A percentile compares a stretch with the other conserved stretches of the same genome.
Conservation (phyloP, 257 asterid genomes). For the Rehmannia glutinosa region DNA sequence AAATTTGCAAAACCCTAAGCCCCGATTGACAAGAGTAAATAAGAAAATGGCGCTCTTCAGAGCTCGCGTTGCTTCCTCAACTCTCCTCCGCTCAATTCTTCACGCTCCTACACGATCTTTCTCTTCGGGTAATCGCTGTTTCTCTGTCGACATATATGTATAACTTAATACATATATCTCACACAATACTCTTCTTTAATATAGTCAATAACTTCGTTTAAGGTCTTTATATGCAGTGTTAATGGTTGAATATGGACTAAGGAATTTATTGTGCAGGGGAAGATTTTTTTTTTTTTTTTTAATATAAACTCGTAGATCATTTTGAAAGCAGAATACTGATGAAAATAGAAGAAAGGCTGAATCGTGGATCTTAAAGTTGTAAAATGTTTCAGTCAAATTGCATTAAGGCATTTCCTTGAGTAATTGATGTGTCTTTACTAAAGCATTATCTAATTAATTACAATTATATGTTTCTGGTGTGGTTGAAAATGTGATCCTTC, state of each 20-base stretch:
- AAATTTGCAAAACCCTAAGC: slow-evolving; percentile 17
- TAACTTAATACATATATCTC: not conserved
- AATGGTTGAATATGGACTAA: not conserved
- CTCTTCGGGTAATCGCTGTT: slow-evolving; percentile 23
- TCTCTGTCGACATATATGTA: too few relatives aligned
- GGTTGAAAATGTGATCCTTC: not conserved
- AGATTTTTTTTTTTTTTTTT: not conserved
- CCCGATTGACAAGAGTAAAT: slow-evolving; percentile 7
- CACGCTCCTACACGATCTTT: slow-evolving; percentile 26
- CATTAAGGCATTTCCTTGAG: not conserved
- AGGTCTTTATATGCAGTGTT: not conserved
- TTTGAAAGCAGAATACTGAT: not conserved
- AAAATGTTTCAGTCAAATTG: not conserved
- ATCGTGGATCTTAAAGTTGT: not conserved
- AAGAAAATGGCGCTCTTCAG: slow-evolving; percentile 35
- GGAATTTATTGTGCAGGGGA: not conserved
- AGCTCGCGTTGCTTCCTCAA: slow-evolving; percentile 25
- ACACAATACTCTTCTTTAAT: not conserved
- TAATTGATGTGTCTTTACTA: too few relatives aligned
- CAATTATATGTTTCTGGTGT: not conserved
- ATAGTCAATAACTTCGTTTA: not conserved
- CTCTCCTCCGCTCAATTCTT: slow-evolving; percentile 30
- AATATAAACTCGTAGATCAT: not conserved
- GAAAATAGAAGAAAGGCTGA: not conserved
- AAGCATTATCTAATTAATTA: not conserved